Percentiles rank a stretch among this genome's conserved stretches.
These are phyloP conservation scores for Sporothrix euskadiensis DNA, from an alignment of 2,329 filamentous ascomycete species.

Conservation along the genomic window DNA sequence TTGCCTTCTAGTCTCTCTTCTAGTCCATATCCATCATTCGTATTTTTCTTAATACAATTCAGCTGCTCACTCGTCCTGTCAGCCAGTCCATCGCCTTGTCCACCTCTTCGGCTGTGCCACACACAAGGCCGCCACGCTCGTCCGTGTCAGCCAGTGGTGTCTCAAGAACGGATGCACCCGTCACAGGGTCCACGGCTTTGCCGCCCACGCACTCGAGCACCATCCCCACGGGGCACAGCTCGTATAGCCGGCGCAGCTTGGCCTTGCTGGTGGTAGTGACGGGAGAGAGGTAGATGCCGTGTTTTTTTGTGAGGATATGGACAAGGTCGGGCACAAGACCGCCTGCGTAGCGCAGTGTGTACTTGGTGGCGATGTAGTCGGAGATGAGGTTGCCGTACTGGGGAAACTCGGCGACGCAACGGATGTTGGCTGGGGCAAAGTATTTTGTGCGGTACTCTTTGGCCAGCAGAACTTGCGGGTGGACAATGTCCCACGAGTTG, in stretches of 20 bases:
- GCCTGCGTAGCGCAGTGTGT: slow-evolving; percentile 62
- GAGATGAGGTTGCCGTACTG: slow-evolving; percentile 53
- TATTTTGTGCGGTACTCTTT: slow-evolving; percentile 52
- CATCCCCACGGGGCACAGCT: slow-evolving; percentile 61
- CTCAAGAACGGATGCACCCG: slow-evolving; percentile 47
- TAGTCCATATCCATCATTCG: neutral
- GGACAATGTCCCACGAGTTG: slow-evolving; percentile 44
- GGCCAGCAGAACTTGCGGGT: slow-evolving; percentile 43
- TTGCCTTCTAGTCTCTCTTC: neutral
- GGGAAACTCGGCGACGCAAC: slow-evolving; percentile 54
- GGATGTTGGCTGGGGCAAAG: slow-evolving; percentile 64
- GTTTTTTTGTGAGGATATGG: slow-evolving; percentile 61
- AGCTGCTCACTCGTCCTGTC: neutral
- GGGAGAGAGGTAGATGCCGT: slow-evolving; percentile 62
- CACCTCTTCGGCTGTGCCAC: slow-evolving; percentile 54
- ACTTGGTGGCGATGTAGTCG: slow-evolving; percentile 53
- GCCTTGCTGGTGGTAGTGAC: slow-evolving; percentile 54
- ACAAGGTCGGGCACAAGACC: slow-evolving; percentile 63
- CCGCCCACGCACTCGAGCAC: slow-evolving; percentile 62
- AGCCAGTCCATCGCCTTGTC: slow-evolving; percentile 34
- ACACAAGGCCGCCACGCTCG: slow-evolving; percentile 53
- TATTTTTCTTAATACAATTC: neutral
- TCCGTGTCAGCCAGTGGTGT: slow-evolving; percentile 45
- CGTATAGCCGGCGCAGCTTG: slow-evolving; percentile 61
- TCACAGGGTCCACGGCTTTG: slow-evolving; percentile 51